Percentiles rank a stretch among this genome's conserved stretches.
phyloP scores from a whole-genome alignment of 2,329 filamentous ascomycete genomes.

The Myriosclerotinia scirpicola region DNA sequence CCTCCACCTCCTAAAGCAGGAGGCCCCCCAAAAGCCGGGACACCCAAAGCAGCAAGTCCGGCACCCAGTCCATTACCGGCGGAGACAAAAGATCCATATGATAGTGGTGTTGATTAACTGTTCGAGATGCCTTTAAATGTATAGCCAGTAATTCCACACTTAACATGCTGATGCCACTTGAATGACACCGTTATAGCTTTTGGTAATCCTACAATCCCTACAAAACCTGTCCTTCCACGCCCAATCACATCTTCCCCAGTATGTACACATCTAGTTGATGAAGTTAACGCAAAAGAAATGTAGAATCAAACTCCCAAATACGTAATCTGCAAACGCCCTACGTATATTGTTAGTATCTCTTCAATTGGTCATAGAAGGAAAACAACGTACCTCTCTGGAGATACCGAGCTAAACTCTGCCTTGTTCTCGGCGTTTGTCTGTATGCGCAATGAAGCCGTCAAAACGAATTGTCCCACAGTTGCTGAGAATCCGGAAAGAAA shows the following conservation, averaged over 20 bases:
- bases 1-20: slow-evolving; percentile 60
- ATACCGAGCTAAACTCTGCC: slow-evolving; percentile 71
- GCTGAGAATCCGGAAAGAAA: slow-evolving; percentile 94
- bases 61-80: slow-evolving; percentile 32
- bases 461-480: slow-evolving; percentile 94
- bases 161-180: background rate
- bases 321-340: slow-evolving; percentile 93
- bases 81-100: slow-evolving; percentile 30
- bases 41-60: slow-evolving; percentile 27
- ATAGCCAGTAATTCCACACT: slow-evolving; percentile 12
- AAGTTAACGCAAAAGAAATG: slow-evolving; percentile 99
- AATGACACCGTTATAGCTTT: slow-evolving; percentile 11
- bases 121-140: slow-evolving; percentile 19
- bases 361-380: background rate
- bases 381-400: slow-evolving; percentile 69
- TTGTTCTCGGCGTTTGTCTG: slow-evolving; percentile 86
- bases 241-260: slow-evolving; percentile 20
- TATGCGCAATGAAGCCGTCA: slow-evolving; percentile 83
- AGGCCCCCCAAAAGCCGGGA: slow-evolving; percentile 48
- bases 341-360: slow-evolving; percentile 29
- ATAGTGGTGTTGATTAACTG: slow-evolving; percentile 39
- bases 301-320: slow-evolving; percentile 90
- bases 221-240: slow-evolving; percentile 4
- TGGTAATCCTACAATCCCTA: slow-evolving; percentile 26
- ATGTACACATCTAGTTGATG: slow-evolving; percentile 71